phyloP scores from a whole-genome alignment of 2,329 filamentous ascomycete genomes.

The Didymella arachidicola region DNA sequence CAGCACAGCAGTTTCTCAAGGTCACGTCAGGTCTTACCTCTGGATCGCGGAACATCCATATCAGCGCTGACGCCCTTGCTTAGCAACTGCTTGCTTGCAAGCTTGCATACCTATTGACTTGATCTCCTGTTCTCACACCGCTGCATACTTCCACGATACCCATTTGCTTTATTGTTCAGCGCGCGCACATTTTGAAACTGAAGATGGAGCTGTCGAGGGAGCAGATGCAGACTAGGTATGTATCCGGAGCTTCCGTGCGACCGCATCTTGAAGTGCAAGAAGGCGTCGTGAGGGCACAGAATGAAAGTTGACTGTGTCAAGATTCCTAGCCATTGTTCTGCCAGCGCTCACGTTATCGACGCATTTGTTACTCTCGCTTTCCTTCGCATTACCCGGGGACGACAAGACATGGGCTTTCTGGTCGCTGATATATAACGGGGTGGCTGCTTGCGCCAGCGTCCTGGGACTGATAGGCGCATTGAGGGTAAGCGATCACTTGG shows the following conservation, averaged over 20 bases:
- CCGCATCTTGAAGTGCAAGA: neutral
- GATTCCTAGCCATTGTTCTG: slow-evolving; percentile 41
- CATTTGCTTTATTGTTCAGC: slow-evolving; percentile 4
- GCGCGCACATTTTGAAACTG: slow-evolving; percentile 1
- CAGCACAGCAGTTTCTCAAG: slow-evolving; percentile 2
- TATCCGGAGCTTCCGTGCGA: slow-evolving; percentile 5
- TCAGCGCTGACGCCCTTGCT: slow-evolving; percentile 17
- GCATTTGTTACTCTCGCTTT: slow-evolving; percentile 37
- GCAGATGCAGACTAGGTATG: slow-evolving; percentile 19
- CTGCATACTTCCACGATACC: slow-evolving; percentile 4
- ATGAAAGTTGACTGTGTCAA: slow-evolving; percentile 17
- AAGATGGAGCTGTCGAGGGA: slow-evolving; percentile 21
- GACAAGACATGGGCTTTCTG: slow-evolving; percentile 42
- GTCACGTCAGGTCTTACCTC: slow-evolving; percentile 20
- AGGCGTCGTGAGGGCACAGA: neutral
- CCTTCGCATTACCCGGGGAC: slow-evolving; percentile 31
- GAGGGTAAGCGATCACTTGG: slow-evolving; percentile 46
- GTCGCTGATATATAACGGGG: slow-evolving; percentile 51
- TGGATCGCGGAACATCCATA: slow-evolving; percentile 15
- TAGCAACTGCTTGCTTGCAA: neutral
- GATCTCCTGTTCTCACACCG: neutral
- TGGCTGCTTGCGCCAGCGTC: slow-evolving; percentile 51
- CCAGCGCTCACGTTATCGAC: slow-evolving; percentile 38
- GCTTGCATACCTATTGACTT: neutral
- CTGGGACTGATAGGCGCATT: slow-evolving; percentile 55